Base-by-base conservation (phyloP, 2,329 filamentous ascomycete species). In the Xylariaceae sp. region DNA sequence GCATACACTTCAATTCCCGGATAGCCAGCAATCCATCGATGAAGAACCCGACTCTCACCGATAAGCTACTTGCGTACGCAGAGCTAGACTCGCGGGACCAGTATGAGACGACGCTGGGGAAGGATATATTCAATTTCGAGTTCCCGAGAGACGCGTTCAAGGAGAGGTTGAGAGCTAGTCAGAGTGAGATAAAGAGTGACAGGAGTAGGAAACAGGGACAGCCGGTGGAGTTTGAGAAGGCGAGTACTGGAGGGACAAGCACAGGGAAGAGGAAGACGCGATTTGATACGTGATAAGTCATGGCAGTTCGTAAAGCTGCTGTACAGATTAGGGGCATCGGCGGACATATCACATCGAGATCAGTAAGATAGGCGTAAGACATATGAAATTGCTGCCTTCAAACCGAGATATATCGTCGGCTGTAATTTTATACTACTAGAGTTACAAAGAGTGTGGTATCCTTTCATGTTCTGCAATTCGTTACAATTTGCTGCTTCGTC, bases 1-100 rank as follows among this genome's bases (percentile, higher is more conserved):
- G 85, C 5, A 75, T 84, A 14, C 89, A 94, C 68, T 92, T 92
- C 75, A 91, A 94, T 66, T 75, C 82, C 59, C 84, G 86, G 53
- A 73, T 94, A 9, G 80, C 86, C 33, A 76, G 77, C 49, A 87
- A 85, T 0, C 70, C 79, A 1, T 81, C 86, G 7, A 71, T 91
- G 51, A 80, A 81, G 45, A 92, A 92, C 62, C 89, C 89, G 2
- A 80, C 78, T 39, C 71, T 91, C 46, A 80, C 83, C 67, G 82
- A 86, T 54, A 90, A 88, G 68, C 73, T 92, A 48, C 76, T 90
- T 71, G 76, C 74, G 19, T 91, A 89, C 69, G 83, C 85, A 12
- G 64, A 58, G 3, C 74, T 83, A 18, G 71, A 69, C 33, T 70
- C 72, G 33, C 65, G 74, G 44, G 77, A 75, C 19, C 84, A 88